Evolutionary conservation across 768 basidiomycete genomes (phyloP).

Genomic region (Leucosporidium yakuticum): DNA sequence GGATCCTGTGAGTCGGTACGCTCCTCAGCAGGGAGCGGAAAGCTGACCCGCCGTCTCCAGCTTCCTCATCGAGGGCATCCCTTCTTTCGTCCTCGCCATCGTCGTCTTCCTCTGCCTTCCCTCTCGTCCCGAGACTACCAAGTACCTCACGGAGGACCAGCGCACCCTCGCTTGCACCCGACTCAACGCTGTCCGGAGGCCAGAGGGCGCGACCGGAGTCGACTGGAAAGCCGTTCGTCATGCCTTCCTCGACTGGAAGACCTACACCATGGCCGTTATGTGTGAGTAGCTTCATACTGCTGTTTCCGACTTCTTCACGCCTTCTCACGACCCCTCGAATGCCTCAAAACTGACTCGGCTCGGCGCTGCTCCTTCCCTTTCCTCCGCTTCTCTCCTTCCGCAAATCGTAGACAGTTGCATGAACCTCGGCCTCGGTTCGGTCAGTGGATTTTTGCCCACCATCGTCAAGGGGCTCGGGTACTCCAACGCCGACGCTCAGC

Average conservation of each 20-base stretch:
- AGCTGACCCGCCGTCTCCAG: background rate
- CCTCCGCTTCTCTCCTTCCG: no score
- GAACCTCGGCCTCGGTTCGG: constrained; percentile 39
- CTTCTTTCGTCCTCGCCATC: constrained; percentile 44
- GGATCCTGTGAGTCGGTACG: background rate
- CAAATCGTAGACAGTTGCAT: constrained; percentile 38
- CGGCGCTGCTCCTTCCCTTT: no score
- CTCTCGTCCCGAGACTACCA: constrained; percentile 42
- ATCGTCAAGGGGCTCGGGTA: constrained; percentile 44
- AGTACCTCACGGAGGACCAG: constrained; percentile 45
- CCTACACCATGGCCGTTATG: constrained; percentile 36
- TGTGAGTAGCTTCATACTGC: constrained; percentile 18
- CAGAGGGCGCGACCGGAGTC: constrained; percentile 38
- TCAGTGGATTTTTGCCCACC: constrained; percentile 13
- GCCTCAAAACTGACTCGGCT: no score
- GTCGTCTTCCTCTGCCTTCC: constrained; percentile 46
- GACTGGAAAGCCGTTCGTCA: constrained; percentile 44
- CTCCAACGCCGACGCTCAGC: constrained; percentile 39
- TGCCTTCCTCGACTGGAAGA: constrained; percentile 44
- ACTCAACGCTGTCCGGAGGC: constrained; percentile 35
- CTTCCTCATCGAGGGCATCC: constrained; percentile 47
- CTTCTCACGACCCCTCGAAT: background rate
- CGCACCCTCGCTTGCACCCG: constrained; percentile 43
- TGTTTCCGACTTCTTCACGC: no score
- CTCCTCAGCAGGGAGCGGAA: background rate